phyloP scores from a whole-genome alignment of 1,284 basidiomycete species.

The Megacollybia platyphylla region DNA sequence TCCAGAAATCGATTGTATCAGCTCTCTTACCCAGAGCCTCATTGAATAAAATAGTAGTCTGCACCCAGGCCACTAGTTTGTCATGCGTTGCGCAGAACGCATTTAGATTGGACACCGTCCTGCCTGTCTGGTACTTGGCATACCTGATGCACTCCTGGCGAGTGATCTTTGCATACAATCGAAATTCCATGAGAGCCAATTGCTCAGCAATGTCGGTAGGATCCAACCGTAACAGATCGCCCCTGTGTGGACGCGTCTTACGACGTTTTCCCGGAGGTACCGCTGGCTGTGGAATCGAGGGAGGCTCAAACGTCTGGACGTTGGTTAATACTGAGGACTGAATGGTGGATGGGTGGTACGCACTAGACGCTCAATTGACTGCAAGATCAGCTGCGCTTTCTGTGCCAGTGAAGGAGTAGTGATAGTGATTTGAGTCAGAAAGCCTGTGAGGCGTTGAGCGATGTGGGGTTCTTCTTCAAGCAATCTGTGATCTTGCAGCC shows the following conservation, averaged over 20 bases:
- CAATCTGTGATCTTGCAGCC: conserved; percentile 48
- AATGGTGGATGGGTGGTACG: conserved; percentile 11
- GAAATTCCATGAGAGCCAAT: conserved; percentile 43
- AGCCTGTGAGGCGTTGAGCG: conserved; percentile 39
- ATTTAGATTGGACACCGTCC: conserved; percentile 28
- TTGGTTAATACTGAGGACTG: neutral
- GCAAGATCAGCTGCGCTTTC: conserved; percentile 35
- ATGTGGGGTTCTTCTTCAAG: conserved; percentile 54
- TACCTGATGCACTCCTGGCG: conserved; percentile 51
- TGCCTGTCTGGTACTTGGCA: conserved; percentile 25
- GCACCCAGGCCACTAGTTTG: conserved; percentile 53
- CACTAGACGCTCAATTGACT: conserved; percentile 44
- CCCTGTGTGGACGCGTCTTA: conserved; percentile 30
- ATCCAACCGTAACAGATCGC: conserved; percentile 41
- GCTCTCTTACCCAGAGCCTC: conserved; percentile 39
- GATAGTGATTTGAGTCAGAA: conserved; percentile 30
- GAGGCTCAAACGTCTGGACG: conserved; percentile 7
- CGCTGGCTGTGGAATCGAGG: conserved; percentile 12
- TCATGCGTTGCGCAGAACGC: conserved; percentile 50
- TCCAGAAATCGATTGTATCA: conserved; percentile 59
- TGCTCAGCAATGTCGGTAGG: conserved; percentile 50
- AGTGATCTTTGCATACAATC: conserved; percentile 44
- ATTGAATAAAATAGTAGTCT: conserved; percentile 39
- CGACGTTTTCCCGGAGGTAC: conserved; percentile 18
- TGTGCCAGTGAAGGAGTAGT: conserved; percentile 27